Percentiles rank a stretch among this genome's conserved stretches.
phyloP scores from a whole-genome alignment of 2,329 filamentous ascomycete species.

The Dendryphion nanum region DNA sequence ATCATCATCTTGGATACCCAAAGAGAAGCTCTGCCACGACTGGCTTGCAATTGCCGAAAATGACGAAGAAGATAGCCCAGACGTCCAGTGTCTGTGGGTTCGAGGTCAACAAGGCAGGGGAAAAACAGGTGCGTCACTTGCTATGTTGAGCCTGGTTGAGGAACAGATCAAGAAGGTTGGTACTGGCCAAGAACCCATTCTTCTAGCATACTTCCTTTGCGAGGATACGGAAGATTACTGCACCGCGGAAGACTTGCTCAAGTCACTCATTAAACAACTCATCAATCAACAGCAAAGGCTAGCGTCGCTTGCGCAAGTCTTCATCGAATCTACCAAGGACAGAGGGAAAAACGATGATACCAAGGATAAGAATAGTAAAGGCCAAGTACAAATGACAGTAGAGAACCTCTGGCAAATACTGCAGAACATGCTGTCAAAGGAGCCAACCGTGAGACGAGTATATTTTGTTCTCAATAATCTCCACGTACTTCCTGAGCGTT shows the following conservation, averaged over 20 bases:
- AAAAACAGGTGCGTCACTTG: background rate
- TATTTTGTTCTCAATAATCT: conserved; percentile 18
- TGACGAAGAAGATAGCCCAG: no score
- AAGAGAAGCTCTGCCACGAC: no score
- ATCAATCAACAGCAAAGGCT: background rate
- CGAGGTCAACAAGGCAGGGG: background rate
- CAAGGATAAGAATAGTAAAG: background rate
- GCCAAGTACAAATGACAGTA: conserved; percentile 12
- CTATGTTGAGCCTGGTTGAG: background rate
- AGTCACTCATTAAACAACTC: background rate
- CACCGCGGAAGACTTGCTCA: background rate
- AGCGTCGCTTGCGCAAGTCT: background rate
- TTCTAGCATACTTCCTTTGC: background rate
- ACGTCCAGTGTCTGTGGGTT: conserved; percentile 1
- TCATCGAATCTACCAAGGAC: no score
- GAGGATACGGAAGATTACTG: background rate
- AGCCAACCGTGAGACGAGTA: conserved; percentile 8
- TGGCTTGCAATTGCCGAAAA: no score
- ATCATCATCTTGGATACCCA: background rate
- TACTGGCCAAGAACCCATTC: background rate
- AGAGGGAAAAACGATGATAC: background rate
- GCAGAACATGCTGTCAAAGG: conserved; percentile 13
- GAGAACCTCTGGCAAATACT: conserved; percentile 17
- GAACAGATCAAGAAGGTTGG: background rate
- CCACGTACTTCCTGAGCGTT: conserved; percentile 18